These are phyloP conservation scores for Pisolithus thermaeus DNA, from an alignment of 1,284 basidiomycete genomes.

Conservation along the genomic window DNA sequence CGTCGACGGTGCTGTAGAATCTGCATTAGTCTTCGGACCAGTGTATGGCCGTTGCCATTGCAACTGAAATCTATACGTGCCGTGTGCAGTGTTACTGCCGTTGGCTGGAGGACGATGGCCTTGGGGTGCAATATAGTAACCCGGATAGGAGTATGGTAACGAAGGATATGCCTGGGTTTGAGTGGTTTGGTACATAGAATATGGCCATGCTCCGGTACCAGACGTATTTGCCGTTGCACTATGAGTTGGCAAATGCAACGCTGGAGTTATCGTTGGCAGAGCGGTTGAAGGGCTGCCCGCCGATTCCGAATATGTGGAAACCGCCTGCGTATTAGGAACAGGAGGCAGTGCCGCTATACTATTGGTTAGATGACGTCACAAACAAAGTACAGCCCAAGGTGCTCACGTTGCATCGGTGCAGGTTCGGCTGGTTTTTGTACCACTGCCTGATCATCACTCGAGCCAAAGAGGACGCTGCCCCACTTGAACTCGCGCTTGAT, in stretches of 20 bases:
- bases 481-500: constrained; percentile 72
- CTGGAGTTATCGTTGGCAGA: constrained; percentile 3
- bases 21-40: constrained; percentile 19
- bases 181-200: constrained; percentile 19
- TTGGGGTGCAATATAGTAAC: constrained; percentile 12
- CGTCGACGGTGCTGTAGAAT: constrained; percentile 17
- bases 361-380: constrained; percentile 6
- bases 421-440: constrained; percentile 59
- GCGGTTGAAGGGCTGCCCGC: constrained; percentile 14
- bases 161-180: constrained; percentile 15
- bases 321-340: constrained; percentile 12
- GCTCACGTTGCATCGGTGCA: constrained; percentile 36
- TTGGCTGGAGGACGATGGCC: constrained; percentile 13
- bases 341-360: constrained; percentile 1
- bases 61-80: constrained; percentile 23
- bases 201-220: constrained; percentile 29
- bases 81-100: constrained; percentile 15
- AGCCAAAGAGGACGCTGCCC: constrained; percentile 69
- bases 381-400: background rate
- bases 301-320: constrained; percentile 26
- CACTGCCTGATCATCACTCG: constrained; percentile 47
- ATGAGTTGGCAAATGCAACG: constrained; percentile 19
- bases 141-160: constrained; percentile 15
- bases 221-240: constrained; percentile 17
- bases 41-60: constrained; percentile 40